phyloP scores from a whole-genome alignment of 768 basidiomycete species.

The Mycena galericulata region DNA sequence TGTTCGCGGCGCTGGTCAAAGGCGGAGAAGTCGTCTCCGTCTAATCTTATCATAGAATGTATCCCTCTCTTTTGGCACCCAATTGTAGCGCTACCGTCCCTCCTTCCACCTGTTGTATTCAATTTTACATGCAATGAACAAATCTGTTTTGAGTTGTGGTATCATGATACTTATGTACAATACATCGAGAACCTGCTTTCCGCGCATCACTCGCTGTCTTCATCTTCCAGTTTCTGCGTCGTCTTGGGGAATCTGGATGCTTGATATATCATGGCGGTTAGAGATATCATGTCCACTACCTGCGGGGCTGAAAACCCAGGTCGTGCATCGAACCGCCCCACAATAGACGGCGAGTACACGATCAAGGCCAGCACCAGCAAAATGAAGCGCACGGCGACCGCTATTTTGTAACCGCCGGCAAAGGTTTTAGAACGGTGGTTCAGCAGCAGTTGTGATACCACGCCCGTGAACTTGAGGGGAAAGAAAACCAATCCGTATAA shows the following conservation, averaged over 20 bases:
- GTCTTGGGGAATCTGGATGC: conserved; percentile 26
- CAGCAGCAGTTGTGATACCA: conserved; percentile 19
- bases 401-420: conserved; percentile 29
- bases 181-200: background rate
- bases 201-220: conserved; percentile 25
- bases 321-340: conserved; percentile 31
- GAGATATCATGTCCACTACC: background rate
- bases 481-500: conserved; percentile 6
- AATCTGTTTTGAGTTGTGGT: no score
- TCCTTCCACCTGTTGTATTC: conserved; percentile 3
- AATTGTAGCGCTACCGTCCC: conserved; percentile 23
- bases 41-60: background rate
- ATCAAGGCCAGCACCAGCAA: background rate
- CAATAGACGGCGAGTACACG: conserved; percentile 17
- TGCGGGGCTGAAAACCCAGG: conserved; percentile 23
- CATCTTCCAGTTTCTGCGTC: conserved; percentile 28
- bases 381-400: conserved; percentile 9
- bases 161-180: background rate
- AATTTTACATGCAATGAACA: background rate
- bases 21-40: background rate
- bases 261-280: conserved; percentile 23
- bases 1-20: conserved; percentile 21
- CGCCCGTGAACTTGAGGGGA: conserved; percentile 31
- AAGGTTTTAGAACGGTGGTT: conserved; percentile 31
- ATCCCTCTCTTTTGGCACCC: background rate